phyloP scores from a whole-genome alignment of 1,139 yeast species.

The Pichia sp. region DNA sequence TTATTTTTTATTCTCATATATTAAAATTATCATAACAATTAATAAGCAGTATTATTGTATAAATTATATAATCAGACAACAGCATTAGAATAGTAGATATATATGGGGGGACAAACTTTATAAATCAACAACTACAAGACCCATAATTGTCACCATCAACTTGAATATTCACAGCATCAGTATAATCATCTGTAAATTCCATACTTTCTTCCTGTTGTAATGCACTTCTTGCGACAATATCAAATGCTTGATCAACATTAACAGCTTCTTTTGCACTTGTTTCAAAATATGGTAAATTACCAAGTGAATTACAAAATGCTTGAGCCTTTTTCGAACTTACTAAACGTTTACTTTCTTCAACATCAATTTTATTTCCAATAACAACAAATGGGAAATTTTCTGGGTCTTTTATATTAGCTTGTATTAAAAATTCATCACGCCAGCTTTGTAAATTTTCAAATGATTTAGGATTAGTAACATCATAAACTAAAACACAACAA shows the following conservation, averaged over 20 bases:
- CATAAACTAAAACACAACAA: conserved; percentile 93
- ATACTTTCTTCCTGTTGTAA: conserved; percentile 79
- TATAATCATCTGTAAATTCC: conserved; percentile 85
- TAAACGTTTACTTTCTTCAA: conserved; percentile 83
- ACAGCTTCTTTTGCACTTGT: conserved; percentile 93
- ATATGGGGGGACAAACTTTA: neutral
- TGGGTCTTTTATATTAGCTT: conserved; percentile 89
- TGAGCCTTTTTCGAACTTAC: conserved; percentile 81
- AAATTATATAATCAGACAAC: neutral
- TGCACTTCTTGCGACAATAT: conserved; percentile 93
- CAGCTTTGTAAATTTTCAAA: conserved; percentile 85
- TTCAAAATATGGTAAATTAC: conserved; percentile 88
- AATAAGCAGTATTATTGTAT: no score
- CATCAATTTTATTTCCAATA: conserved; percentile 91
- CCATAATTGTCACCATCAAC: conserved; percentile 68
- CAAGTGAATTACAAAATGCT: conserved; percentile 77
- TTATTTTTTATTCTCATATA: no score
- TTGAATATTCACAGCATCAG: conserved; percentile 93
- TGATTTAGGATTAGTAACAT: conserved; percentile 88
- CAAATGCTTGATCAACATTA: conserved; percentile 92
- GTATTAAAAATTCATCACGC: conserved; percentile 93
- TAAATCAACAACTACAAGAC: conserved; percentile 66
- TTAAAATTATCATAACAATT: no score
- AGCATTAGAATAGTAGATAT: neutral
- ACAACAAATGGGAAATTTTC: conserved; percentile 94